Evolutionary conservation across 352 stramenopile species (phyloP).

Genomic region (Globisporangium iwayamae): DNA sequence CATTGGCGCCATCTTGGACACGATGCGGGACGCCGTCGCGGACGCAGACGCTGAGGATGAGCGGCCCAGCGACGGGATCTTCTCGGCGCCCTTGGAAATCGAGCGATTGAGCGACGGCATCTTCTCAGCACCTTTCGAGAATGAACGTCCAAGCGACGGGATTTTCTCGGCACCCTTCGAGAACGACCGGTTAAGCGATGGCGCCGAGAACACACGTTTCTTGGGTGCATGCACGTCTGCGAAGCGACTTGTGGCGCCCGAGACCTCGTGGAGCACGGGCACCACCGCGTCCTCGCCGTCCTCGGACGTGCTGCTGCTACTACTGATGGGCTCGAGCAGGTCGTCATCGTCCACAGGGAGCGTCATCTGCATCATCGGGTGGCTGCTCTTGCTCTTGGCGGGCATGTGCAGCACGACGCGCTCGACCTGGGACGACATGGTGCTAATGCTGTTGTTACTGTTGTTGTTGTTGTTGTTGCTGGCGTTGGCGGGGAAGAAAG

Average conservation of each 20-base stretch:
- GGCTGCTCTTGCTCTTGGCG: conserved; percentile 8
- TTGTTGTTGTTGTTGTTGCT: conserved; percentile 3
- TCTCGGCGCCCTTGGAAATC: conserved; percentile 19
- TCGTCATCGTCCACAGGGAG: conserved; percentile 13
- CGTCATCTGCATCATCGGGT: conserved; percentile 17
- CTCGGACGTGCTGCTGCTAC: conserved; percentile 2
- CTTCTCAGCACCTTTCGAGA: conserved; percentile 16
- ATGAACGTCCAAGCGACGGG: conserved; percentile 17
- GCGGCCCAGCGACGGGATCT: conserved; percentile 13
- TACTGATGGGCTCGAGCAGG: not conserved
- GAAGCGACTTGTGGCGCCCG: not conserved
- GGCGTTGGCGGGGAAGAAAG: conserved; percentile 3
- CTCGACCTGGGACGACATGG: conserved; percentile 16
- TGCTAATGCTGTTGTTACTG: not conserved
- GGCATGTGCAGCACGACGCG: conserved; percentile 8
- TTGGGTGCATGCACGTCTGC: conserved; percentile 16
- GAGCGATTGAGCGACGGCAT: conserved; percentile 15
- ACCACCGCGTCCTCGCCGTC: conserved; percentile 12
- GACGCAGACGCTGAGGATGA: conserved; percentile 28
- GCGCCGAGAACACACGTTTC: conserved; percentile 34
- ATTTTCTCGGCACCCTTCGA: conserved; percentile 7
- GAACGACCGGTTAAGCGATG: conserved; percentile 23
- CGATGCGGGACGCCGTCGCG: conserved; percentile 38
- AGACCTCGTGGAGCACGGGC: not conserved
- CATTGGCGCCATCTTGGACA: conserved; percentile 65